These are phyloP conservation scores for Camellia granthamiana DNA, from an alignment of 148 eudicot genomes.

Conservation along the genomic window DNA sequence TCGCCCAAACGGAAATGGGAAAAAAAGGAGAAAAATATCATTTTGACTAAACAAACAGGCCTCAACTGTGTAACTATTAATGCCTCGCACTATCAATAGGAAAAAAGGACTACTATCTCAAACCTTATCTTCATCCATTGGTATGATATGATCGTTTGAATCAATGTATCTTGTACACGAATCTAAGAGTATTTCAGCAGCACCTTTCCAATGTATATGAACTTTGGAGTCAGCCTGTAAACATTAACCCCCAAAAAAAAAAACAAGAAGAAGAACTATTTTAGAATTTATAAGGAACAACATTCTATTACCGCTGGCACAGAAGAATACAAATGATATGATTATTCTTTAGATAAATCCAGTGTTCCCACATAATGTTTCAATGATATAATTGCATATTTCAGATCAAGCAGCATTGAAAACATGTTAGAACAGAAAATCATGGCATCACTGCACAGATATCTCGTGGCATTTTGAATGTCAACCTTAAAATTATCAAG, in stretches of 20 bases:
- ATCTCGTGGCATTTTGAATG: neutral
- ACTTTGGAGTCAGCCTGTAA: slow-evolving; percentile 53
- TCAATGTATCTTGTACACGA: slow-evolving; percentile 66
- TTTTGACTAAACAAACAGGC: neutral
- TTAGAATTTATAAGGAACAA: neutral
- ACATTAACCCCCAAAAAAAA: neutral
- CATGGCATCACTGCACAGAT: neutral
- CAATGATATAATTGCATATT: neutral
- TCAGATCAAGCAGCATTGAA: neutral
- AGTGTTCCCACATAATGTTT: neutral
- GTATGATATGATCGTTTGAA: slow-evolving; percentile 37
- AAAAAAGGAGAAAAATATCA: neutral
- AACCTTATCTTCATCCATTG: slow-evolving; percentile 71
- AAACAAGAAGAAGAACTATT: neutral
- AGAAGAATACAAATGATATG: neutral
- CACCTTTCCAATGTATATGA: slow-evolving; percentile 96
- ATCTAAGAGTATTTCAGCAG: slow-evolving; percentile 87
- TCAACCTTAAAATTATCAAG: neutral
- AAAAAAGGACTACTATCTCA: slow-evolving; percentile 13
- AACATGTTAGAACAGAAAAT: slow-evolving; percentile 7
- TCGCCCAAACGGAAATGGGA: neutral
- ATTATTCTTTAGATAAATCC: neutral
- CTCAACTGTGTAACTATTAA: neutral
- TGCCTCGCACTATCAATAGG: neutral
- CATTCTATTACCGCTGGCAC: neutral